Percentiles rank a stretch among this genome's conserved stretches.
phyloP scores from a whole-genome alignment of 345 rosid species.

The Populus deltoides region DNA sequence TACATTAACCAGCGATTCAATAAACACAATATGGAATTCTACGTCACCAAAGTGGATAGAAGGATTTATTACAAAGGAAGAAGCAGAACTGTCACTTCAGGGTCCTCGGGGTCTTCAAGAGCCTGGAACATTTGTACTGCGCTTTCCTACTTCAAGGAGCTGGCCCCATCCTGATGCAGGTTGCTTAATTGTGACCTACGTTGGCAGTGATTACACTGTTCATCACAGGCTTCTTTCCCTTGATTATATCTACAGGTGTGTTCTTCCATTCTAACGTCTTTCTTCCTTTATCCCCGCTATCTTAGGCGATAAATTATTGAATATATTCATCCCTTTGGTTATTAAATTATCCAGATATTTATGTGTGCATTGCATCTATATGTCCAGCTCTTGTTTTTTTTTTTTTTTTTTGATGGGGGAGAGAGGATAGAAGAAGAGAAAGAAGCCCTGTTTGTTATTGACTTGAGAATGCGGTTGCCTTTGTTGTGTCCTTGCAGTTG shows the following conservation, averaged over 20 bases:
- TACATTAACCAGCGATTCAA: slow-evolving; percentile 56
- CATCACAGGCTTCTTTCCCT: slow-evolving; percentile 62
- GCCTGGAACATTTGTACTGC: slow-evolving; percentile 88
- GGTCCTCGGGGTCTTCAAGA: slow-evolving; percentile 64
- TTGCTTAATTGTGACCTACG: slow-evolving; percentile 75
- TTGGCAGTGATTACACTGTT: slow-evolving; percentile 59
- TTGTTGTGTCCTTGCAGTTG: slow-evolving; percentile 21
- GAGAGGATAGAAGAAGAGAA: background rate
- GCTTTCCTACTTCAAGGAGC: slow-evolving; percentile 93
- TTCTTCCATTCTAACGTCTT: background rate
- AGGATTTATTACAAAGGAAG: slow-evolving; percentile 94
- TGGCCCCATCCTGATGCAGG: slow-evolving; percentile 99
- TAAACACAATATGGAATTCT: slow-evolving; percentile 67
- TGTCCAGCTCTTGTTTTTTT: background rate
- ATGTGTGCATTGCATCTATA: background rate
- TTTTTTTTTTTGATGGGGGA: background rate
- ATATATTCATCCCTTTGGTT: background rate
- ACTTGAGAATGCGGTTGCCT: background rate
- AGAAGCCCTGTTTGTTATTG: background rate
- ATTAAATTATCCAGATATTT: background rate
- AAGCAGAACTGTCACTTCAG: slow-evolving; percentile 82
- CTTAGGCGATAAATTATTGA: background rate
- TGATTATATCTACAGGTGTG: slow-evolving; percentile 62
- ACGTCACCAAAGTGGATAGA: slow-evolving; percentile 85
- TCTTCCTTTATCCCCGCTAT: background rate